These are phyloP conservation scores for Knufia fluminis DNA, from an alignment of 2,329 filamentous ascomycete genomes.

Conservation along the genomic window DNA sequence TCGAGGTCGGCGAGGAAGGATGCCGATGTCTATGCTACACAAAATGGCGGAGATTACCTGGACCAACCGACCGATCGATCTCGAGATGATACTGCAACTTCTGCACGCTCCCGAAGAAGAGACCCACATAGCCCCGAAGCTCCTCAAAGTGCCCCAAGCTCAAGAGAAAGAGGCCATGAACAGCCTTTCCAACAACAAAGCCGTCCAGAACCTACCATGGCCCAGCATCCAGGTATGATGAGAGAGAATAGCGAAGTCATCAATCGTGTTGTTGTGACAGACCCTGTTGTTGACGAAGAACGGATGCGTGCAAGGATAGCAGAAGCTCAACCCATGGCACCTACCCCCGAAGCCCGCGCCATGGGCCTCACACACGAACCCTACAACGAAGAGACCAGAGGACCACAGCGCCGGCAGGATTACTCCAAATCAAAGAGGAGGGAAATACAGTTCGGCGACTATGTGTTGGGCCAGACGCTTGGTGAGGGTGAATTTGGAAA, in stretches of 20 bases:
- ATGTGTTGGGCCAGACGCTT: conserved; percentile 88
- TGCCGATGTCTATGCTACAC: conserved; percentile 14
- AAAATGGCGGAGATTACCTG: conserved; percentile 33
- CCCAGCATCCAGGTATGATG: conserved; percentile 30
- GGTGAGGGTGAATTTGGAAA: conserved; percentile 98
- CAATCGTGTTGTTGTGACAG: conserved; percentile 65
- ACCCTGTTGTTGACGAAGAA: conserved; percentile 63
- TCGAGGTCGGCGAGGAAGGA: conserved; percentile 33
- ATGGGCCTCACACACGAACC: conserved; percentile 43
- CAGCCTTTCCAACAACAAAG: conserved; percentile 26
- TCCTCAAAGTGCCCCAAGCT: conserved; percentile 34
- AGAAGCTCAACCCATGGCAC: conserved; percentile 42
- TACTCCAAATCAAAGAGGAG: conserved; percentile 53
- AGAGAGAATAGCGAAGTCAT: conserved; percentile 73
- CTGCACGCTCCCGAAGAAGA: conserved; percentile 39
- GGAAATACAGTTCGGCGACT: conserved; percentile 85
- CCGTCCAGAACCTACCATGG: conserved; percentile 37
- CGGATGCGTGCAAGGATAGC: conserved; percentile 61
- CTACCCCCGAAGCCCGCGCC: conserved; percentile 37
- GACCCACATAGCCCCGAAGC: conserved; percentile 39
- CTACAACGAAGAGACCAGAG: conserved; percentile 34
- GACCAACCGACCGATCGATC: conserved; percentile 34
- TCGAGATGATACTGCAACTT: conserved; percentile 28
- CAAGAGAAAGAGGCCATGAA: conserved; percentile 32
- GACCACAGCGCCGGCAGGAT: conserved; percentile 44